These are phyloP conservation scores for Poa pratensis DNA, from an alignment of 176 grass and related monocot species.

Conservation along the genomic window DNA sequence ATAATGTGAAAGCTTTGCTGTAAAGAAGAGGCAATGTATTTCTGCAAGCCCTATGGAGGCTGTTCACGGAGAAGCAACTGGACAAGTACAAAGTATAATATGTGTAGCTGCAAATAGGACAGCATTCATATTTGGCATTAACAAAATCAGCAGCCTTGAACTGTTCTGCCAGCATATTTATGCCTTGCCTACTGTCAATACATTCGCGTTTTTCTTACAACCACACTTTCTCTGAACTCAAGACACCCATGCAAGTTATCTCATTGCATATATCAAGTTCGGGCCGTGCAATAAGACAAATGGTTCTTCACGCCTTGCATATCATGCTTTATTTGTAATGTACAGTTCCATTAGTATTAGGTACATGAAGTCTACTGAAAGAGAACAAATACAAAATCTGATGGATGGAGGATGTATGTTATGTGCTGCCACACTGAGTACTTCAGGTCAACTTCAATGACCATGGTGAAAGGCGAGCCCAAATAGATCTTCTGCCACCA, in stretches of 20 bases:
- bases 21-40: background rate
- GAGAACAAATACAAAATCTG: slow-evolving; percentile 16
- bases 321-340: background rate
- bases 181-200: background rate
- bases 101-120: background rate
- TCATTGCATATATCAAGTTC: background rate
- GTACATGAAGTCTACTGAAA: slow-evolving; percentile 4
- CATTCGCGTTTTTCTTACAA: background rate
- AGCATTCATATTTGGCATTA: background rate
- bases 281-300: background rate
- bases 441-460: background rate
- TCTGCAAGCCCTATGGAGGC: background rate
- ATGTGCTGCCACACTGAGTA: slow-evolving; percentile 21
- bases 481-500: slow-evolving; percentile 12
- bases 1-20: background rate
- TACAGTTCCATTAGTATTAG: slow-evolving; percentile 24
- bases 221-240: background rate
- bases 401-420: slow-evolving; percentile 20
- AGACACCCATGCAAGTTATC: background rate
- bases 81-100: background rate
- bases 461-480: background rate
- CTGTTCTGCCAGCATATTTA: background rate
- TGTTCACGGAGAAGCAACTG: background rate
- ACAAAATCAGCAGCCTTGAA: background rate
- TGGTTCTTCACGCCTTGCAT: background rate